phyloP scores from a whole-genome alignment of 164 flowering plant genomes.

The Tetracentron sinense region DNA sequence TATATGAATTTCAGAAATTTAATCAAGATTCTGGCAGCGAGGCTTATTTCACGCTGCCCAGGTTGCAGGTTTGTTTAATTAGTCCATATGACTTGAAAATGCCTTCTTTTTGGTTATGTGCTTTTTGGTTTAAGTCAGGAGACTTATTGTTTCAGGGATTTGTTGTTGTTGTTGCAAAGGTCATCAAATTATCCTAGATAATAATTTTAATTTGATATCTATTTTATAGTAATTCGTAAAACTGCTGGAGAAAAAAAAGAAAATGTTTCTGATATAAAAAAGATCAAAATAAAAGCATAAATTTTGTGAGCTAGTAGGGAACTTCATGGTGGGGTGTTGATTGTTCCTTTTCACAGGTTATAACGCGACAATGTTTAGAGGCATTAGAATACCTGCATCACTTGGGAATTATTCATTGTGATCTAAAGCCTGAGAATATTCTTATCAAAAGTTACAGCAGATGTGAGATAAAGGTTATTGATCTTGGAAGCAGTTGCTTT shows the following conservation, averaged over 20 bases:
- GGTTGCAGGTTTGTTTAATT: constrained; percentile 69
- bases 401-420: constrained; percentile 90
- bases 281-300: background rate
- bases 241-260: too few species aligned
- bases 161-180: background rate
- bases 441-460: constrained; percentile 85
- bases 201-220: background rate
- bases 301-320: background rate
- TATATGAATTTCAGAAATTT: constrained; percentile 87
- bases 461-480: constrained; percentile 86
- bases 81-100: background rate
- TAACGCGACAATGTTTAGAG: constrained; percentile 84
- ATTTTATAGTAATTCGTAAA: too few species aligned
- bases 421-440: constrained; percentile 92
- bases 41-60: constrained; percentile 57
- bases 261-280: background rate
- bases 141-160: too few species aligned
- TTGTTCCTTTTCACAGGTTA: constrained; percentile 40
- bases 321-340: background rate
- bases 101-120: background rate
- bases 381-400: constrained; percentile 73
- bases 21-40: constrained; percentile 83
- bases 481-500: constrained; percentile 98
- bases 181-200: background rate
- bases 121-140: background rate